phyloP scores from a whole-genome alignment of 78 protist species.

The Guillardia theta region DNA sequence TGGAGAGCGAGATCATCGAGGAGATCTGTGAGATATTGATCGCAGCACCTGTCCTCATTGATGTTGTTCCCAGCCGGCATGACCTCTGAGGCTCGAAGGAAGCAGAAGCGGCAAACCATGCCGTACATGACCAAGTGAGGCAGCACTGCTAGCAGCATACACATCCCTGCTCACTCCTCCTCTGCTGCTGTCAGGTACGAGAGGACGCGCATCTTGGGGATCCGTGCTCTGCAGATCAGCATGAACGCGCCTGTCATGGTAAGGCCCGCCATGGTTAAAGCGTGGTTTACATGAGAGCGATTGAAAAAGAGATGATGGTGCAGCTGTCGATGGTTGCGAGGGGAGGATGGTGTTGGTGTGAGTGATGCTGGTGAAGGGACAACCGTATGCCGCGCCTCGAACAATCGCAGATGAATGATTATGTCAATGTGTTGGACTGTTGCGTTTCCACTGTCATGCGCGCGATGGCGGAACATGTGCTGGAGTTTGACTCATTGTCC shows the following conservation, averaged over 20 bases:
- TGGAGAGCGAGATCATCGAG: not conserved
- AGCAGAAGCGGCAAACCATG: not conserved
- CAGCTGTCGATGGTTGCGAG: not conserved
- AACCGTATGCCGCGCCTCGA: too few relatives aligned
- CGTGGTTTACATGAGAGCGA: not conserved
- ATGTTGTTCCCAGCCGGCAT: not conserved
- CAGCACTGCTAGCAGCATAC: not conserved
- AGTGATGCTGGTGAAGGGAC: too few relatives aligned
- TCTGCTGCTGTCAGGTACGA: too few relatives aligned
- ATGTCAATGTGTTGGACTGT: too few relatives aligned
- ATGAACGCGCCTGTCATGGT: conserved; percentile 47
- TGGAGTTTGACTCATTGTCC: too few relatives aligned
- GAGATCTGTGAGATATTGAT: not conserved
- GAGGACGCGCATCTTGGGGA: not conserved
- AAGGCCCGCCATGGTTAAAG: not conserved
- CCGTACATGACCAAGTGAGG: conserved; percentile 26
- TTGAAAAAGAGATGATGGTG: not conserved
- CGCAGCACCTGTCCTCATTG: not conserved
- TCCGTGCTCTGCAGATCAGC: conserved; percentile 18
- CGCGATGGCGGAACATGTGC: too few relatives aligned
- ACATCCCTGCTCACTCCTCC: not conserved
- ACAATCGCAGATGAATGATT: too few relatives aligned
- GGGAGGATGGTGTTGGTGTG: too few relatives aligned
- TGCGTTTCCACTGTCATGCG: too few relatives aligned
- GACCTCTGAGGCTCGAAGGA: not conserved